phyloP scores from a whole-genome alignment of 495 filamentous ascomycete genomes.

The Penicillium roqueforti region DNA sequence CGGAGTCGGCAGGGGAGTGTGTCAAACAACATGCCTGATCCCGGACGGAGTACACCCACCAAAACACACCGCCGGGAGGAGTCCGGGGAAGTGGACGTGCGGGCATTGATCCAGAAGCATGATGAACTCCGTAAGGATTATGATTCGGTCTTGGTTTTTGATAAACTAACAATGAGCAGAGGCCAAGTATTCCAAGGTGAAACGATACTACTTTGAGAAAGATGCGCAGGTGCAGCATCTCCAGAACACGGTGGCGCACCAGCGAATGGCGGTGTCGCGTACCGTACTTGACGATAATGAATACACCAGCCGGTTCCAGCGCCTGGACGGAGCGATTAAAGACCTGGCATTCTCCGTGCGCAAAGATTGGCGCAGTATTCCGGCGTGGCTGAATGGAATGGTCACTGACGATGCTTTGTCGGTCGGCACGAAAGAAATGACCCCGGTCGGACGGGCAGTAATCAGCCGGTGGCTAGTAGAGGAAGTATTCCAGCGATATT shows the following conservation, averaged over 20 bases:
- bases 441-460: conserved; percentile 82
- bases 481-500: conserved; percentile 84
- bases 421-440: conserved; percentile 93
- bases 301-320: conserved; percentile 83
- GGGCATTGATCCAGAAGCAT: conserved; percentile 45
- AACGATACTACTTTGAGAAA: conserved; percentile 94
- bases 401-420: conserved; percentile 80
- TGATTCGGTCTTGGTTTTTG: not conserved
- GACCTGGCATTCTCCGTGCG: conserved; percentile 93
- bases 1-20: conserved; percentile 21
- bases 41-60: conserved; percentile 60
- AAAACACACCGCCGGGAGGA: conserved; percentile 50
- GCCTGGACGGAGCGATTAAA: conserved; percentile 90
- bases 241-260: conserved; percentile 93
- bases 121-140: conserved; percentile 61
- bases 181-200: conserved; percentile 96
- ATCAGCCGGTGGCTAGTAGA: conserved; percentile 89
- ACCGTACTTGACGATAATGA: conserved; percentile 96
- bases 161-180: conserved; percentile 47
- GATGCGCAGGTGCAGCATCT: conserved; percentile 90
- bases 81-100: conserved; percentile 46
- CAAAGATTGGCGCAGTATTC: conserved; percentile 82
- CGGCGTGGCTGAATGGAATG: conserved; percentile 68
- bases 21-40: conserved; percentile 36
- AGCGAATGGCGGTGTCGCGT: conserved; percentile 88